Evolutionary conservation across 2,329 filamentous ascomycete genomes (phyloP).

Genomic region (Lecanicillium sp.): DNA sequence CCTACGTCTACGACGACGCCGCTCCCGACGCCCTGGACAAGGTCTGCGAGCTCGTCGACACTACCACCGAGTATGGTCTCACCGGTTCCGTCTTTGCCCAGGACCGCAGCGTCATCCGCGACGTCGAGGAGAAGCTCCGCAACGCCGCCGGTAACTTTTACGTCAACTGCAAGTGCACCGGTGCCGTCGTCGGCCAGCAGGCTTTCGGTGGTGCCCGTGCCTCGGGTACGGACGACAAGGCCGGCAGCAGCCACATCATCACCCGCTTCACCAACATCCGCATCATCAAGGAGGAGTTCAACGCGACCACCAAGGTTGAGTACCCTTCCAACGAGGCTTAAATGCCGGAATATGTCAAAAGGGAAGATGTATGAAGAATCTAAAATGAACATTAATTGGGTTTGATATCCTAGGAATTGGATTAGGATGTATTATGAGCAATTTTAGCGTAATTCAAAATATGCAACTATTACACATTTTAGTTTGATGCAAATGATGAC

Average conservation of each 20-base stretch:
- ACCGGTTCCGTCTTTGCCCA: conserved; percentile 71
- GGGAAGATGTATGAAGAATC: conserved; percentile 1
- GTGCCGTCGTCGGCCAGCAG: conserved; percentile 67
- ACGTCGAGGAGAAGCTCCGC: conserved; percentile 64
- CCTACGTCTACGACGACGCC: conserved; percentile 73
- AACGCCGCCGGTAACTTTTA: conserved; percentile 80
- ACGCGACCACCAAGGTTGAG: conserved; percentile 52
- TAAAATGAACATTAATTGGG: conserved; percentile 12
- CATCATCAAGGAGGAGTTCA: conserved; percentile 72
- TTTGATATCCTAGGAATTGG: background rate
- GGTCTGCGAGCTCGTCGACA: conserved; percentile 59
- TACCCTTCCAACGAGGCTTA: conserved; percentile 68
- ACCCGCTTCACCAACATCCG: conserved; percentile 61
- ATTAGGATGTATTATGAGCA: background rate
- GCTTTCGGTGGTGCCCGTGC: conserved; percentile 64
- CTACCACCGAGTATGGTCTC: conserved; percentile 69
- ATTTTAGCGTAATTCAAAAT: background rate
- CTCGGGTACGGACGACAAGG: conserved; percentile 69
- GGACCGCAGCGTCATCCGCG: conserved; percentile 59
- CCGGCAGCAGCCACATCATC: conserved; percentile 58
- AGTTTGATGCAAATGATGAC: too few relatives aligned
- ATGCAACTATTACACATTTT: background rate
- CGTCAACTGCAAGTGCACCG: conserved; percentile 77
- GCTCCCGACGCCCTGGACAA: conserved; percentile 50
- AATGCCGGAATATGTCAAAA: conserved; percentile 11